Percentiles rank a stretch among this genome's conserved stretches.
phyloP scores from a whole-genome alignment of 176 grass and related monocot genomes.

The Triticum turgidum region DNA sequence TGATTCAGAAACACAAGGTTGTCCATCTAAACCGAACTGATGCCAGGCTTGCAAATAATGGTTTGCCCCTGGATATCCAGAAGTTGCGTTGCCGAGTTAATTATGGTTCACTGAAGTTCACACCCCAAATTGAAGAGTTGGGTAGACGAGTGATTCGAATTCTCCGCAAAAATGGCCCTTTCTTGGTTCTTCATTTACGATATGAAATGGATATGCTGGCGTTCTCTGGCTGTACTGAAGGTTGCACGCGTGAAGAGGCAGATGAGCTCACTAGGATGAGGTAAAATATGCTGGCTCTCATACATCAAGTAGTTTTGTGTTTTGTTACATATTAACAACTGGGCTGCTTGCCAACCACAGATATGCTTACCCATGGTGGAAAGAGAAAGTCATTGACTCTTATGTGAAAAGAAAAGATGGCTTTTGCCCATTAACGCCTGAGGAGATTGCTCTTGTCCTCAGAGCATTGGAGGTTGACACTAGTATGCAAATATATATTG shows the following conservation, averaged over 20 bases:
- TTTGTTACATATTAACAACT: neutral
- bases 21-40: slow-evolving; percentile 73
- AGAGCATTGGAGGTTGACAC: slow-evolving; percentile 57
- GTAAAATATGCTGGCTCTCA: slow-evolving; percentile 10
- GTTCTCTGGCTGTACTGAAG: slow-evolving; percentile 76
- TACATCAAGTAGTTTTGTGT: neutral
- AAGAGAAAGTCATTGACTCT: slow-evolving; percentile 75
- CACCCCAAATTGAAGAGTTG: slow-evolving; percentile 64
- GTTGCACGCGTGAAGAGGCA: slow-evolving; percentile 65
- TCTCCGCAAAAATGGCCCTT: slow-evolving; percentile 56
- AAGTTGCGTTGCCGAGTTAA: slow-evolving; percentile 70
- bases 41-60: slow-evolving; percentile 80
- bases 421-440: slow-evolving; percentile 69
- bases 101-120: slow-evolving; percentile 59
- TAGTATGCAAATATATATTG: slow-evolving; percentile 70
- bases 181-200: slow-evolving; percentile 74
- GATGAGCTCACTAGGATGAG: slow-evolving; percentile 72
- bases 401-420: slow-evolving; percentile 66
- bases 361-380: slow-evolving; percentile 90
- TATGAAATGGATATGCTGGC: slow-evolving; percentile 95
- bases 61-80: slow-evolving; percentile 56
- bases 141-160: slow-evolving; percentile 53
- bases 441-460: slow-evolving; percentile 65
- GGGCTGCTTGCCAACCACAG: slow-evolving; percentile 22
- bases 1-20: slow-evolving; percentile 54